phyloP scores from a whole-genome alignment of 2,329 filamentous ascomycete species.

The Colletotrichum caudatum region DNA sequence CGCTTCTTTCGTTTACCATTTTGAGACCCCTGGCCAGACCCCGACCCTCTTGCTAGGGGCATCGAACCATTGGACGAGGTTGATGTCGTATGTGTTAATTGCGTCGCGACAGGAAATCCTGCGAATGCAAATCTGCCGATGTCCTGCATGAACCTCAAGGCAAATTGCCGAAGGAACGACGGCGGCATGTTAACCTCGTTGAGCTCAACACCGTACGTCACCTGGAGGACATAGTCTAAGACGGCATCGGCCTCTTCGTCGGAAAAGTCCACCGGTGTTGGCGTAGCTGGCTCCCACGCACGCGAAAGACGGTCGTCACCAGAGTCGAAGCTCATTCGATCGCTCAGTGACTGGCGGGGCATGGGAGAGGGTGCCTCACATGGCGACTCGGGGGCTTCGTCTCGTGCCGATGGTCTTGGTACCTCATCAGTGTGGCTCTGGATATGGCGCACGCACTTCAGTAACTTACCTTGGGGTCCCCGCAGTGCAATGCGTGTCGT shows the following conservation, averaged over 20 bases:
- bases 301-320: conserved; percentile 39
- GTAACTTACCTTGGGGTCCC: conserved; percentile 36
- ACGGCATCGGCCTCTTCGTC: conserved; percentile 52
- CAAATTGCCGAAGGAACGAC: conserved; percentile 48
- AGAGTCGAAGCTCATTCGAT: conserved; percentile 40
- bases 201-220: conserved; percentile 54
- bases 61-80: conserved; percentile 46
- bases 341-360: conserved; percentile 28
- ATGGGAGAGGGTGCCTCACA: not conserved
- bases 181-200: conserved; percentile 49
- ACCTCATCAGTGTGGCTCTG: conserved; percentile 3
- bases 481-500: conserved; percentile 15
- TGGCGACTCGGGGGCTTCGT: conserved; percentile 18
- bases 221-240: conserved; percentile 53
- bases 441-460: not conserved
- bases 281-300: conserved; percentile 41
- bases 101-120: conserved; percentile 44
- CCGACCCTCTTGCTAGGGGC: conserved; percentile 13
- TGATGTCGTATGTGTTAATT: conserved; percentile 49
- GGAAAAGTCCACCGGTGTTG: conserved; percentile 48
- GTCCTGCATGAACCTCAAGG: conserved; percentile 50
- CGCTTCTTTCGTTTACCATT: conserved; percentile 54
- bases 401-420: conserved; percentile 16
- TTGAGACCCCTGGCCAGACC: conserved; percentile 29
- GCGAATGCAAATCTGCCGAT: conserved; percentile 49